A percentile compares a stretch with the other conserved stretches of the same genome.
These are phyloP conservation scores for Triticum urartu DNA, from an alignment of 176 grass and related monocot species.

Conservation along the genomic window DNA sequence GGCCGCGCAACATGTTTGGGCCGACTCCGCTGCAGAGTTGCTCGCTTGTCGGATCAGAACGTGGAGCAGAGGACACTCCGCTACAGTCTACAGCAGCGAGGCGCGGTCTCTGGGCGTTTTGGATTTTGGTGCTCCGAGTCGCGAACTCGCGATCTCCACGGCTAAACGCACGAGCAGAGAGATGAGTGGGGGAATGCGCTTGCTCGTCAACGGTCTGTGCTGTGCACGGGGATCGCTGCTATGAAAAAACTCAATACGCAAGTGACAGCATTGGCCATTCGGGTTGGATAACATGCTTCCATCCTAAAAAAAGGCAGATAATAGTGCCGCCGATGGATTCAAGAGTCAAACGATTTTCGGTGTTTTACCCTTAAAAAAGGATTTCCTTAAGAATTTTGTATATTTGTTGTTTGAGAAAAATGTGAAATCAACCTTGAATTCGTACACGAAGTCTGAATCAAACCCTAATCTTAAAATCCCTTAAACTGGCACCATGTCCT, in stretches of 20 bases:
- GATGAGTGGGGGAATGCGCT: background rate
- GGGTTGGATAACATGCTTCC: background rate
- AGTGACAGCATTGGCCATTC: too few relatives aligned
- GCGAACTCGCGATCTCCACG: background rate
- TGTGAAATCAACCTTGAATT: too few relatives aligned
- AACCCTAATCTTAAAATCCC: too few relatives aligned
- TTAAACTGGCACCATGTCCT: too few relatives aligned
- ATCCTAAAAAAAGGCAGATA: background rate
- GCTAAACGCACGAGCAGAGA: background rate
- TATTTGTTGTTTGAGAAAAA: too few relatives aligned
- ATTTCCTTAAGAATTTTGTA: too few relatives aligned
- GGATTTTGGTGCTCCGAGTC: background rate
- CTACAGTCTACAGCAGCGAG: background rate
- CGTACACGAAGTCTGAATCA: too few relatives aligned
- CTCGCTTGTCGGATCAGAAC: background rate
- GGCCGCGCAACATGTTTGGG: conserved; percentile 50
- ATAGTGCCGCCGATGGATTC: too few relatives aligned
- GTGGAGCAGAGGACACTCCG: background rate
- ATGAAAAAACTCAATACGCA: background rate
- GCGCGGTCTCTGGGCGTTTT: background rate
- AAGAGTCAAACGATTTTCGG: too few relatives aligned
- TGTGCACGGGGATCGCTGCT: background rate
- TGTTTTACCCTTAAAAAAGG: too few relatives aligned
- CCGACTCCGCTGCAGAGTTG: background rate
- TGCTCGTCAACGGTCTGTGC: background rate